Percentiles rank a stretch among this genome's conserved stretches.
Evolutionary conservation across 495 filamentous ascomycete genomes (phyloP).

Genomic region (Aspergillus leporis): DNA sequence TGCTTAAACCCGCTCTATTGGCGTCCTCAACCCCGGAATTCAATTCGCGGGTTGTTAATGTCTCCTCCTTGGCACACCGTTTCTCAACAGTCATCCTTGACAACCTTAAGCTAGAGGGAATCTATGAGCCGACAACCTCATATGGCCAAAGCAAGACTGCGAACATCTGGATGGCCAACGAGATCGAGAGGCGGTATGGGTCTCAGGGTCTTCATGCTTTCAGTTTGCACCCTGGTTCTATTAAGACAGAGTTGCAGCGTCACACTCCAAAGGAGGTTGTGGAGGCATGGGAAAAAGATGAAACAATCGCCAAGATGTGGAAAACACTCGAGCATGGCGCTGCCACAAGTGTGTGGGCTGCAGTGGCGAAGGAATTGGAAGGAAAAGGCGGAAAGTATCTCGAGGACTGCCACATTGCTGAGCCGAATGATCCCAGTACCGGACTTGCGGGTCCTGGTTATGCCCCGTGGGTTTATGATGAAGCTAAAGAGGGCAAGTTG

Average conservation of each 20-base stretch:
- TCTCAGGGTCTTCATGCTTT: slow-evolving; percentile 35
- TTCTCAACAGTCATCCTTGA: slow-evolving; percentile 22
- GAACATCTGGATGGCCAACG: slow-evolving; percentile 43
- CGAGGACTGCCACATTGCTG: slow-evolving; percentile 31
- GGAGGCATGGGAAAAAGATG: slow-evolving; percentile 12
- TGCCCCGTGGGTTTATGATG: not conserved
- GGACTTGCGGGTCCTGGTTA: not conserved
- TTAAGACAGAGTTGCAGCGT: slow-evolving; percentile 26
- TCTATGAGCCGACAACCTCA: slow-evolving; percentile 38
- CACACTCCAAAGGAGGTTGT: slow-evolving; percentile 23
- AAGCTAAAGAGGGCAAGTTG: not conserved
- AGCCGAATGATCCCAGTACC: slow-evolving; percentile 6
- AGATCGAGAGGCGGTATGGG: slow-evolving; percentile 44
- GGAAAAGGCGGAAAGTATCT: slow-evolving; percentile 40
- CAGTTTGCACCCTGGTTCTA: slow-evolving; percentile 42
- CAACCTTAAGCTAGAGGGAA: slow-evolving; percentile 34
- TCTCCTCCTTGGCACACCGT: slow-evolving; percentile 44
- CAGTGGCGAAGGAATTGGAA: slow-evolving; percentile 36
- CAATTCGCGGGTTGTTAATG: slow-evolving; percentile 43
- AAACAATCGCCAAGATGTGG: slow-evolving; percentile 21
- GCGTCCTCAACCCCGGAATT: slow-evolving; percentile 35
- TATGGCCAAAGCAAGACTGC: slow-evolving; percentile 44
- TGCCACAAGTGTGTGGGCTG: slow-evolving; percentile 44
- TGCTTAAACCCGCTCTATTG: slow-evolving; percentile 45
- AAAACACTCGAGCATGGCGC: slow-evolving; percentile 39